These are phyloP conservation scores for Pyronema omphalodes DNA, from an alignment of 495 filamentous ascomycete genomes.

Conservation along the genomic window DNA sequence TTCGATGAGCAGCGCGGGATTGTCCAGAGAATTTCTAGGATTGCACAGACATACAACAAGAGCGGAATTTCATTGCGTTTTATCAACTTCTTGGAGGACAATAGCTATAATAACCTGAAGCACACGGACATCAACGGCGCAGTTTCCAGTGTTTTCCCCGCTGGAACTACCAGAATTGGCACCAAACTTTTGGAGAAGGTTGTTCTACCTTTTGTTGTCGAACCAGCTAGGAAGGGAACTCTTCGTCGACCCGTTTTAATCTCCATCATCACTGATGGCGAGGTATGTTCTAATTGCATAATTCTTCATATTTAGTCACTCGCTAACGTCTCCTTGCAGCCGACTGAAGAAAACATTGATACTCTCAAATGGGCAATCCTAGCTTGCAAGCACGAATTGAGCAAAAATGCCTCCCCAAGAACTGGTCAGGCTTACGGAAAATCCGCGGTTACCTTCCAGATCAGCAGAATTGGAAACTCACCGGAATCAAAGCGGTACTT, in stretches of 20 bases:
- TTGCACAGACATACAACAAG: slow-evolving; percentile 1
- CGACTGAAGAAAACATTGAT: slow-evolving; percentile 5
- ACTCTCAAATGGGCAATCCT: slow-evolving; percentile 5
- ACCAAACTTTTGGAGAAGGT: slow-evolving; percentile 41
- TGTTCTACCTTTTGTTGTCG: slow-evolving; percentile 37
- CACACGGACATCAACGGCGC: slow-evolving; percentile 36
- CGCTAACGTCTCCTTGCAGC: not conserved
- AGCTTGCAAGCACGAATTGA: slow-evolving; percentile 2
- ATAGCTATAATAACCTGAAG: slow-evolving; percentile 30
- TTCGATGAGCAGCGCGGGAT: not conserved
- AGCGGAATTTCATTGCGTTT: slow-evolving; percentile 6
- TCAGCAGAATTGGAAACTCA: slow-evolving; percentile 8
- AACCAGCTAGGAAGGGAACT: slow-evolving; percentile 30
- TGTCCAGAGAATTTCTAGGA: not conserved
- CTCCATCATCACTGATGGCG: slow-evolving; percentile 48
- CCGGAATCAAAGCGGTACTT: slow-evolving; percentile 1
- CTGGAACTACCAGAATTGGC: slow-evolving; percentile 45
- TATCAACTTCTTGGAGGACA: slow-evolving; percentile 8
- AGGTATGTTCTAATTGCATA: slow-evolving; percentile 5
- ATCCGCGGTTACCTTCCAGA: slow-evolving; percentile 10
- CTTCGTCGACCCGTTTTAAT: slow-evolving; percentile 45
- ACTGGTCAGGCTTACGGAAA: not conserved
- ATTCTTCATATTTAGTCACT: not conserved
- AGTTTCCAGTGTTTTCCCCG: slow-evolving; percentile 36
- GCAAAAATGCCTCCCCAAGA: not conserved